Base-by-base conservation (phyloP, 768 basidiomycete genomes). In the Pleurotus pulmonarius region DNA sequence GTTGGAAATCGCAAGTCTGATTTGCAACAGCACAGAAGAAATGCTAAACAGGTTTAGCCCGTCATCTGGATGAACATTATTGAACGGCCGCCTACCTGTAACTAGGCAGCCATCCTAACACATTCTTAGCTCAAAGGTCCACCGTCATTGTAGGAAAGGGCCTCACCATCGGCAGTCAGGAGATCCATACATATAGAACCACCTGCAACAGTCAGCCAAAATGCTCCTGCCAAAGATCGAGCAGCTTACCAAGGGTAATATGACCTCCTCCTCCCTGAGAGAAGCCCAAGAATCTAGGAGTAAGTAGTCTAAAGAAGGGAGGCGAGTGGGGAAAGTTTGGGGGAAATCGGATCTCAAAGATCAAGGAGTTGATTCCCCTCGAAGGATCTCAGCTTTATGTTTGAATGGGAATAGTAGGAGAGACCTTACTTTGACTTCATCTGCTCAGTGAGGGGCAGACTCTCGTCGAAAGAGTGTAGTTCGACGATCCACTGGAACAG, bases 171-270 rank as follows among this genome's bases (percentile, higher is more conserved):
- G 0, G 83, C 74, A 1, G 85, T 86, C 49, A 88, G 69, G 5
- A 87, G 70, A 64, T 88, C 87, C 86, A 89, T 87, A 61, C 87
- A 89, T 48, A 89, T 87, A 3, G 84, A 86, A 1, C 87, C 87
- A 9, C 86, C 85, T 82, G 58, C 34, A 5, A 49, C 43, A 57
- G 47, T 59, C 22, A 44, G 7, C 26, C 16, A 53, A 45, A 40
- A 34, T 57, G 29, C 29, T 8, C 8, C 7, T 34, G 8, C 11
- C 8, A 34, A 34, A 9, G 29, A 3, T 34, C 11, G 29, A 11
- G 29, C 20, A 34, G 29, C 70, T 24, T 58, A 80, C 83, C 86
- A 61, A 77, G 80, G 16, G 86, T 87, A 41, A 89, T 73, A 68
- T 87, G 83, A 0, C 86, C 87, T 6, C 87, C 87, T 3, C 87